Evolutionary conservation across 768 basidiomycete genomes (phyloP), one percentile per base, ranked within the genome.

Genomic region (Mycena crocata): DNA sequence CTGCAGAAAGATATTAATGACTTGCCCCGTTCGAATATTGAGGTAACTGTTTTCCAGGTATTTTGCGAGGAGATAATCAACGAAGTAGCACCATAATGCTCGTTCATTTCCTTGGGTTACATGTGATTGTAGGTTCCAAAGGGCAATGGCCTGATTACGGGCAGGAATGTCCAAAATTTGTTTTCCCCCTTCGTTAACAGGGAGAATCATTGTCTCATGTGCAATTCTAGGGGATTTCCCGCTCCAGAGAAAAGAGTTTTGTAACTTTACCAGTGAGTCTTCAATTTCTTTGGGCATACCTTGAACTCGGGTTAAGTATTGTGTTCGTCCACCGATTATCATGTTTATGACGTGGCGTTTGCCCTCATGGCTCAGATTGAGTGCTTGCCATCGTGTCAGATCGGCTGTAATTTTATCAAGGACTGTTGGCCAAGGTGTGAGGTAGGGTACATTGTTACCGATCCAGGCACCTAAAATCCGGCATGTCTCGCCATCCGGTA

Each of bases 301-400:
- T 58, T 76, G 75, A 0, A 73, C 73, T 31, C 62, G 51, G 5
- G 75, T 68, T 0, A 74, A 58, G 65, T 71, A 77, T 63, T 77
- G 76, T 0, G 76, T 70, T 54, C 62, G 69, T 0, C 72, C 72
- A 0, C 71, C 74, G 1, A 73, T 61, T 1, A 71, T 39, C 68
- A 74, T 72, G 31, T 74, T 71, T 0, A 72, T 51, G 4, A 74
- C 70, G 21, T 74, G 65, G 6, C 61, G 39, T n/a, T 61, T 62
- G 0, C 73, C 73, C 34, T 63, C 40, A 13, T 72, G 35, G 7
- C 68, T 71, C 0, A 69, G 73, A 10, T 63, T 42, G 0, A 51
- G 48, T 7, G 42, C 15, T 57, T 35, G 45, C 51, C 54, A 54
- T 2, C 45, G 46, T 35, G 56, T 48, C 10, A 56, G 37, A n/a